Evolutionary conservation across 192 early-diverging fungal genomes (phyloP), one percentile per base, ranked within the genome.

Genomic region (Backusella macrospora): DNA sequence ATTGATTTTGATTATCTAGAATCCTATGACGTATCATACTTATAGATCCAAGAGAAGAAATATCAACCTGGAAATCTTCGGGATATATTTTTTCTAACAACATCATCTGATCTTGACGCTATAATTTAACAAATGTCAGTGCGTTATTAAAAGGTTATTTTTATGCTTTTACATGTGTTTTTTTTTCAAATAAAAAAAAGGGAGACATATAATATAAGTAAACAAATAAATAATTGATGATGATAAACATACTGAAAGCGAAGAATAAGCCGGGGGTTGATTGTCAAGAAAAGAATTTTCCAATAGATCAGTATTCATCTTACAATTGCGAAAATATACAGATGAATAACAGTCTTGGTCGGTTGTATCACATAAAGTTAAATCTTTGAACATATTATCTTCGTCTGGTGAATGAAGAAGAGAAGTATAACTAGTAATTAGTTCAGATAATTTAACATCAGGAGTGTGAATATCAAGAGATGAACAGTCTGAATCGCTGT

Each of bases 91-190:
- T 68, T 68, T 68, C 42, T 47, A 68, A 44, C 26, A 68, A 68
- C 67, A 68, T 68, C 67, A 68, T 68, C 43, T 68, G 67, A 68
- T 68, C 67, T 68, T 68, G 67, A 68, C 15, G n/a, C 67, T 68
- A 43, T 46, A 15, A 15, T 45, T 47, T 45, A 47, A 37, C 15
- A 68, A 47, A 47, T 68, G 67, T 68, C 67, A 68, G 67, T 68
- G 67, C 67, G 52, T 23, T 55, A 55, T 23, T 55, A 8, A 10
- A 55, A 55, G 18, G 18, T 23, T 55, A 23, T 49, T 49, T 7
- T 49, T 49, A 49, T 49, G 48, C 48, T 49, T 49, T 49, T 49
- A 12, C 14, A 14, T 46, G 45, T 12, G 14, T 48, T 3, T 16
- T 48, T 48, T 48, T 52, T 52, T 52, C 21, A n/a, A 2, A n/a